Evolutionary conservation across 2,329 filamentous ascomycete genomes (phyloP), one percentile per base, ranked within the genome.

Genomic region (Trichoderma breve): DNA sequence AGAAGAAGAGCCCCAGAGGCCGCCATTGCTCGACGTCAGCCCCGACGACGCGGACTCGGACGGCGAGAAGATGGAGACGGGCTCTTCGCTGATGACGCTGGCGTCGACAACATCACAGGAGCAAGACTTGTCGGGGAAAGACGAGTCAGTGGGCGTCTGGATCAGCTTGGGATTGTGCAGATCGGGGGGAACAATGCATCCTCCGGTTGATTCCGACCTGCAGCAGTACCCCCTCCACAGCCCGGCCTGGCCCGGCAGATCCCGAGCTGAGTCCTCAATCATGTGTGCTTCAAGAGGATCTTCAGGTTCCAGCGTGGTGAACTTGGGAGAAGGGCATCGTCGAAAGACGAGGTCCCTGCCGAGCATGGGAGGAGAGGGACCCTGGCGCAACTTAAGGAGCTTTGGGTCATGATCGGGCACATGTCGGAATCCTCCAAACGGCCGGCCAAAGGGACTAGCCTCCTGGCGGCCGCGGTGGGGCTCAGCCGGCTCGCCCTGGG

Each of bases 271-370:
- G 78, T 86, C 85, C 32, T 80, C 75, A 30, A 80, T 76, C 72
- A 80, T 82, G 73, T 82, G 79, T 61, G 84, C 81, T 80, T 85
- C 81, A 81, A 86, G 89, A 75, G 83, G 88, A 78, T 94, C 92
- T 71, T 93, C 91, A 1, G 92, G 90, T 78, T 97, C 94, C 77
- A 97, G 92, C 77, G 93, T 91, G 18, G 94, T 97, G 70, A 91
- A 89, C 80, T 95, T 91, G 6, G 95, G 95, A 30, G 95, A 97
- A 11, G 88, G 86, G 79, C 94, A 97, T 79, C 88, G 89, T 39
- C 94, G 93, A 79, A 98, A 97, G 30, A 86, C 85, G 70, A 98
- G 87, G 75, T 97, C 92, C 71, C 86, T 84, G 71, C 95, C 95
- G 12, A 97, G 88, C 94, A 98, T 97, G 11, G 95, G 95, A 53